Base-by-base conservation (phyloP, 768 basidiomycete genomes). In the Tulasnella sp. region DNA sequence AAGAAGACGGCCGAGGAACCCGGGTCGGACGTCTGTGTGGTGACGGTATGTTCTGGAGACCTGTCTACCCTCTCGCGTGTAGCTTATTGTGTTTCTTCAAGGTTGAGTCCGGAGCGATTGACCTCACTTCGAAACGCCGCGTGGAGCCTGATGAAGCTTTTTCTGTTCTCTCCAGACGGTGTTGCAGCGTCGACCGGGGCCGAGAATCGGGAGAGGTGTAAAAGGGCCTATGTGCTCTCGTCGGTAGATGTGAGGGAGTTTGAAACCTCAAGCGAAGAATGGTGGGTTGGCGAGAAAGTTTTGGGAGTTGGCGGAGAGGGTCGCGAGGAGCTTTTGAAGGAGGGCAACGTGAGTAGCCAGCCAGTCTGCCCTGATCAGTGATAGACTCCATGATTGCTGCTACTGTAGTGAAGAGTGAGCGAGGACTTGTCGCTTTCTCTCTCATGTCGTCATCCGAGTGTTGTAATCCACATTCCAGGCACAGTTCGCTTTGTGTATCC, bases 1-100 rank as follows among this genome's bases (percentile, higher is more conserved):
- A 79, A 79, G 42, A 77, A 80, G 69, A 89, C 89, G 1, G 84
- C 86, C 0, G 74, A 80, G 19, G 78, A 82, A 63, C 78, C 82
- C 0, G 79, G 79, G 29, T 82, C 86, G 0, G 89, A 89, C 72
- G 88, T 88, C 62, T 84, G 89, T 19, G 82, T 90, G 12, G 81
- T 89, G 11, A 83, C 85, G 71, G 88, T 89, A 72, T 40, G 84
- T 74, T 39, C 36, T 32, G 22, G 7, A 8, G 22, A 8, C 7
- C n/a, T n/a, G n/a, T n/a, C n/a, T n/a, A n/a, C n/a, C n/a, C n/a
- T 47, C n/a, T n/a, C n/a, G 12, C 12, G 12, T 47, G 42, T 47
- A 12, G 12, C 42, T n/a, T 47, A 12, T 47, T 12, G 42, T 12
- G 12, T 12, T 12, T 47, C 12, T 12, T n/a, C n/a, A 12, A 63